These are phyloP conservation scores for Hymenoscyphus occultus DNA, from an alignment of 2,329 filamentous ascomycete genomes.

Conservation along the genomic window DNA sequence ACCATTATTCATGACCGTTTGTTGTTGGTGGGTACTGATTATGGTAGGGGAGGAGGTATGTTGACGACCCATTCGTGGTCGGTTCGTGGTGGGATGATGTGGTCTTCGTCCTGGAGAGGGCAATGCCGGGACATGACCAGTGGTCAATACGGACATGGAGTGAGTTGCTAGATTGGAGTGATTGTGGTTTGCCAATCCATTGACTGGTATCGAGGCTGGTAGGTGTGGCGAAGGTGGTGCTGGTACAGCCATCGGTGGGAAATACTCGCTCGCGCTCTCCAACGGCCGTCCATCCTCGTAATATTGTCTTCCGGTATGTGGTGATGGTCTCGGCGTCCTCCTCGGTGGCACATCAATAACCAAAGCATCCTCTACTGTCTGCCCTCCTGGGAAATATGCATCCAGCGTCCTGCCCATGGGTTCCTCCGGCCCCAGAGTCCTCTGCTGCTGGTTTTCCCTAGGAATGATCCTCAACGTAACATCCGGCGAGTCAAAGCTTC, in stretches of 20 bases:
- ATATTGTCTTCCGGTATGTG: constrained; percentile 54
- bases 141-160: constrained; percentile 77
- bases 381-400: constrained; percentile 79
- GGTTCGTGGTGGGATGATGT: constrained; percentile 55
- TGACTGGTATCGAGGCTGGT: constrained; percentile 30
- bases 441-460: constrained; percentile 65
- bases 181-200: constrained; percentile 25
- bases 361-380: constrained; percentile 83
- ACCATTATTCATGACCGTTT: constrained; percentile 29
- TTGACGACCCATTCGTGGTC: constrained; percentile 64
- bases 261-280: constrained; percentile 76
- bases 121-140: constrained; percentile 74
- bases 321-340: constrained; percentile 77
- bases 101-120: constrained; percentile 73
- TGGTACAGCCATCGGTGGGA: constrained; percentile 62
- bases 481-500: constrained; percentile 87
- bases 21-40: constrained; percentile 39
- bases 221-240: constrained; percentile 34
- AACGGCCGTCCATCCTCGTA: constrained; percentile 60
- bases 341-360: constrained; percentile 80
- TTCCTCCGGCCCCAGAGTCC: constrained; percentile 81
- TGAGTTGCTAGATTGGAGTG: constrained; percentile 43
- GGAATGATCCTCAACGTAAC: constrained; percentile 74
- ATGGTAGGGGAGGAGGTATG: constrained; percentile 81
- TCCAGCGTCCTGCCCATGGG: constrained; percentile 75